A percentile compares a stretch with the other conserved stretches of the same genome.
phyloP scores from a whole-genome alignment of 116 monocot genomes.

The Trichopus zeylanicus region DNA sequence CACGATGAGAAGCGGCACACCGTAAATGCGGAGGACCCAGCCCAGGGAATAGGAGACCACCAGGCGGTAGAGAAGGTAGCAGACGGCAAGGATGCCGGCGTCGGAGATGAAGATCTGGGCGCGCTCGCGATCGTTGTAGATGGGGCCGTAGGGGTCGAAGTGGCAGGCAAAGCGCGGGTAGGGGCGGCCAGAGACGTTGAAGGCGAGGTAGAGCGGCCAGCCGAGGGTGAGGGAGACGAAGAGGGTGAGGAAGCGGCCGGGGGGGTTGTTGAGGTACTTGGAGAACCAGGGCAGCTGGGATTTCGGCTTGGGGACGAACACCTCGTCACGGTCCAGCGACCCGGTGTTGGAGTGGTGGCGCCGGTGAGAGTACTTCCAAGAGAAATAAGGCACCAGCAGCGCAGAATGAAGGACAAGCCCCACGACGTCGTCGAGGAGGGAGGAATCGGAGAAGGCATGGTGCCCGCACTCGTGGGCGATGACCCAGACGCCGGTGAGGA shows the following conservation, averaged over 20 bases:
- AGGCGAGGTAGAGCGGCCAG: slow-evolving; percentile 55
- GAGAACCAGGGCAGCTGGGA: slow-evolving; percentile 32
- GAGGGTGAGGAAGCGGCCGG: slow-evolving; percentile 33
- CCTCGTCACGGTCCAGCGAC: slow-evolving; percentile 74
- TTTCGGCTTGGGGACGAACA: slow-evolving; percentile 65
- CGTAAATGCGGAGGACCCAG: not conserved
- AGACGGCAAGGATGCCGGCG: too few relatives aligned
- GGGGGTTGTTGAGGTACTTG: slow-evolving; percentile 68
- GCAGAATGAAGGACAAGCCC: slow-evolving; percentile 63
- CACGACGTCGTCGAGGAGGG: slow-evolving; percentile 53
- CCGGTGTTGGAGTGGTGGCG: slow-evolving; percentile 84
- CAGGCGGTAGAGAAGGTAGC: too few relatives aligned
- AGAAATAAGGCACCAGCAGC: slow-evolving; percentile 76
- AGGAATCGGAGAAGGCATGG: slow-evolving; percentile 72
- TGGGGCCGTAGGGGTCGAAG: slow-evolving; percentile 64
- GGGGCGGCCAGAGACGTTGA: slow-evolving; percentile 59
- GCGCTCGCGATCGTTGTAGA: slow-evolving; percentile 50
- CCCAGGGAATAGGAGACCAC: not conserved
- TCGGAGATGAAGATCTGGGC: too few relatives aligned
- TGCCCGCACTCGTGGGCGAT: slow-evolving; percentile 83
- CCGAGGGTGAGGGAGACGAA: slow-evolving; percentile 42
- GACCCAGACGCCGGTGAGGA: slow-evolving; percentile 62
- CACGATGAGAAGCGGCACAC: not conserved
- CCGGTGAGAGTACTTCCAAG: slow-evolving; percentile 73
- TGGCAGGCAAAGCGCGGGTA: slow-evolving; percentile 72